phyloP scores from a whole-genome alignment of 2,329 filamentous ascomycete species.

The Macrophomina tecta region DNA sequence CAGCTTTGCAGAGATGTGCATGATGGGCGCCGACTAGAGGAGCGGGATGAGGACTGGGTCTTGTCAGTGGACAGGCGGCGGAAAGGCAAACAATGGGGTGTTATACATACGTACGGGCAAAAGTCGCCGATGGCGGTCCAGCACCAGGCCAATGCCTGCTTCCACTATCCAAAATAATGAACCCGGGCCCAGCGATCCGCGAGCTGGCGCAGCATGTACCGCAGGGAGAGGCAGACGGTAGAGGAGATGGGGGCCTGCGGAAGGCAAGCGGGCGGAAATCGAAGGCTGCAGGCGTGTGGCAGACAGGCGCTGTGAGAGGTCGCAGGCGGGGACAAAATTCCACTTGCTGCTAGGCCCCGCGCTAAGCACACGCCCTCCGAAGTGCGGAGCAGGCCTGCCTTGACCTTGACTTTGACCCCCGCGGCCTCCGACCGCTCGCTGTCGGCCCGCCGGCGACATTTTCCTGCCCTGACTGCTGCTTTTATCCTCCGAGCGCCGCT shows the following conservation, averaged over 20 bases:
- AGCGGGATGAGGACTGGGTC: background rate
- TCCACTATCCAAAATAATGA: constrained; percentile 52
- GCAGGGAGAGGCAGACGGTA: constrained; percentile 28
- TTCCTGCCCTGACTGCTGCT: background rate
- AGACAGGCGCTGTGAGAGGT: constrained; percentile 13
- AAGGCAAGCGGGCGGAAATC: constrained; percentile 2
- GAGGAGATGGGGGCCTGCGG: background rate
- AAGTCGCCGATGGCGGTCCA: constrained; percentile 21
- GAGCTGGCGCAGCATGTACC: constrained; percentile 61
- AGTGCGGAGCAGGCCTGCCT: background rate
- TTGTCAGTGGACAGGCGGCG: background rate
- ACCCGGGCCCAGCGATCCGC: constrained; percentile 57
- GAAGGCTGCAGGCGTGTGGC: constrained; percentile 8
- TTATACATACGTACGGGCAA: constrained; percentile 13
- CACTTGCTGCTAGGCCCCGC: constrained; percentile 4
- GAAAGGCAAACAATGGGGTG: constrained; percentile 6
- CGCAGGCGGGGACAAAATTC: constrained; percentile 19
- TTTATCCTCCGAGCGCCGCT: background rate
- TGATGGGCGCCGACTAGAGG: constrained; percentile 55
- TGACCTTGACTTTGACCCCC: background rate
- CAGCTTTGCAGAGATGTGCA: constrained; percentile 97
- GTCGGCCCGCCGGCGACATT: background rate
- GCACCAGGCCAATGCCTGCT: constrained; percentile 31
- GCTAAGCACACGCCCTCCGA: background rate
- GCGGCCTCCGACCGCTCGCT: constrained; percentile 1